Evolutionary conservation across 1,284 basidiomycete genomes (phyloP).

Genomic region (Cutaneotrichosporon sp.): DNA sequence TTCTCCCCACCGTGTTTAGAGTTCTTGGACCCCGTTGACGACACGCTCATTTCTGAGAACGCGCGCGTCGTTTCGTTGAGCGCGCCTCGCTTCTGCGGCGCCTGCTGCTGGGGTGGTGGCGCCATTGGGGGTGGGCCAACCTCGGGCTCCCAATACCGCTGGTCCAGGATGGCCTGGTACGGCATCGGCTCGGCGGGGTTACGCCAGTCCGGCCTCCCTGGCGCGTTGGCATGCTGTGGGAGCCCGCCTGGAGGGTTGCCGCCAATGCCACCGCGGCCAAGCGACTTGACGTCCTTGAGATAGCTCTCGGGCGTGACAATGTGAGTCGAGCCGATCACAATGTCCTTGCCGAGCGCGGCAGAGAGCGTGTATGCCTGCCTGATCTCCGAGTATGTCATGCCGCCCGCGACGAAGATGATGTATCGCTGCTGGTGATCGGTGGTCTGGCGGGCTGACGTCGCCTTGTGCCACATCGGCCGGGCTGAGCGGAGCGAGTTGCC

Average conservation of each 20-base stretch:
- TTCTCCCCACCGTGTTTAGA: constrained; percentile 52
- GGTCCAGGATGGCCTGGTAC: constrained; percentile 60
- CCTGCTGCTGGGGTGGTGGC: constrained; percentile 31
- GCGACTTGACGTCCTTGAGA: constrained; percentile 77
- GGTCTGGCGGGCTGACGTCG: constrained; percentile 49
- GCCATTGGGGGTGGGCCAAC: constrained; percentile 49
- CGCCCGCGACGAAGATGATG: constrained; percentile 89
- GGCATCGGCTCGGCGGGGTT: constrained; percentile 68
- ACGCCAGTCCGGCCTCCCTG: constrained; percentile 55
- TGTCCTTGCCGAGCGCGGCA: constrained; percentile 73
- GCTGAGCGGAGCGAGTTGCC: constrained; percentile 69
- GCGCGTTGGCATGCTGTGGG: constrained; percentile 51
- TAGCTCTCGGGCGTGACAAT: constrained; percentile 78
- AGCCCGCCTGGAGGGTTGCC: constrained; percentile 69
- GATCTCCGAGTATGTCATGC: constrained; percentile 95
- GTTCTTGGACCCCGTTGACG: constrained; percentile 32
- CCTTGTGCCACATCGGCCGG: constrained; percentile 73
- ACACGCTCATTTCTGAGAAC: constrained; percentile 22
- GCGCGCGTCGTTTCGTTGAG: constrained; percentile 20
- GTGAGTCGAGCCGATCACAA: constrained; percentile 92
- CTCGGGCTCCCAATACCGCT: constrained; percentile 49
- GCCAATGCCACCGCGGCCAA: constrained; percentile 74
- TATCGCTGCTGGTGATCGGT: constrained; percentile 66
- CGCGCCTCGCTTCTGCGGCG: constrained; percentile 5
- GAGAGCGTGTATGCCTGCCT: constrained; percentile 81